Evolutionary conservation across 176 grass and related monocot species (phyloP).

Genomic region (Leersia perrieri): DNA sequence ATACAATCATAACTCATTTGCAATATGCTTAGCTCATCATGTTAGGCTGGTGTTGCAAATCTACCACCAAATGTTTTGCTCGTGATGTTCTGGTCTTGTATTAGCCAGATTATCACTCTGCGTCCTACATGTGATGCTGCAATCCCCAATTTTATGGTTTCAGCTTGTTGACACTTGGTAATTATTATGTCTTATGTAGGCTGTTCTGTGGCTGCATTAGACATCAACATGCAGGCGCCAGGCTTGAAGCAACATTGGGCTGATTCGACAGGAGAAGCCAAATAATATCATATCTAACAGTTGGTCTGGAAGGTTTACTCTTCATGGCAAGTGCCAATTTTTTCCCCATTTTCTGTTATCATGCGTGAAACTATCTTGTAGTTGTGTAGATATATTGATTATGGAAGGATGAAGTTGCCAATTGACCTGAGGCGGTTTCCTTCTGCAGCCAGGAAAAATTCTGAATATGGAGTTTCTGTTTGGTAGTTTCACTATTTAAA

Average conservation of each 20-base stretch:
- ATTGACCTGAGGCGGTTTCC: slow-evolving; percentile 40
- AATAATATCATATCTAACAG: slow-evolving; percentile 61
- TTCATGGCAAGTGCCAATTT: slow-evolving; percentile 48
- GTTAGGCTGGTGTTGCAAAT: background rate
- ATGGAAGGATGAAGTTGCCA: slow-evolving; percentile 42
- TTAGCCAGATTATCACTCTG: background rate
- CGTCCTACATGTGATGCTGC: background rate
- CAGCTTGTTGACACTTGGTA: background rate
- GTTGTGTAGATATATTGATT: slow-evolving; percentile 59
- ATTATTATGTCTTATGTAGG: slow-evolving; percentile 35
- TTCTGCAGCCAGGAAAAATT: slow-evolving; percentile 44
- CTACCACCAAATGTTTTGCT: background rate
- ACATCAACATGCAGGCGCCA: slow-evolving; percentile 23
- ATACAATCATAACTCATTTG: background rate
- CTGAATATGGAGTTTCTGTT: slow-evolving; percentile 57
- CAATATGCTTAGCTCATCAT: background rate
- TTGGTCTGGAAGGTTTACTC: slow-evolving; percentile 50
- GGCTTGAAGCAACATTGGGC: slow-evolving; percentile 40
- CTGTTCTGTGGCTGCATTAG: slow-evolving; percentile 31
- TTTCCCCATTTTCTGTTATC: slow-evolving; percentile 39
- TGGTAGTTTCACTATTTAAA: slow-evolving; percentile 50
- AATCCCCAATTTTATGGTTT: slow-evolving; percentile 2
- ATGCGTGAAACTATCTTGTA: slow-evolving; percentile 45
- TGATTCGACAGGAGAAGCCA: slow-evolving; percentile 30
- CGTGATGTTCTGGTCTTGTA: background rate